Conservation (phyloP, 2,329 filamentous ascomycete genomes). For the Lachnellula subtilissima region DNA sequence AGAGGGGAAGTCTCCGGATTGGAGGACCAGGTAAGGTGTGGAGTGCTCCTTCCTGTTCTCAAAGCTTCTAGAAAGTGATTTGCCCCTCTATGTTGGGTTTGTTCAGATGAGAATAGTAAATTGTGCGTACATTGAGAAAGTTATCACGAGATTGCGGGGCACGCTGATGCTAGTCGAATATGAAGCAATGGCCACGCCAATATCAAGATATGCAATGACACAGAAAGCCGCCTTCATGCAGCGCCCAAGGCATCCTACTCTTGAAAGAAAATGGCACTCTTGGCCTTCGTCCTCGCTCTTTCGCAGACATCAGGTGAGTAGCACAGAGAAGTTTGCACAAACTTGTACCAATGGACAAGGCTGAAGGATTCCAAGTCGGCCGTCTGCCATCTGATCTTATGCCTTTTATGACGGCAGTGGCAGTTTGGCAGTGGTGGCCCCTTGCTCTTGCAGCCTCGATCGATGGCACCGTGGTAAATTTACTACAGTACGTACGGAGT, state of each 20-base stretch:
- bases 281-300: too few species aligned
- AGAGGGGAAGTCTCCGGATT: background rate
- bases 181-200: background rate
- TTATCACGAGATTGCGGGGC: background rate
- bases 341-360: background rate
- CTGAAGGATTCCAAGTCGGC: background rate
- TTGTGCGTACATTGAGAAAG: background rate
- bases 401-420: background rate
- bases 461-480: background rate
- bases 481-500: background rate
- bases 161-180: background rate
- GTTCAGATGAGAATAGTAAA: background rate
- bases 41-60: background rate
- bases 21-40: background rate
- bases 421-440: background rate
- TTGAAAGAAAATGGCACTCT: background rate
- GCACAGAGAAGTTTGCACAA: conserved; percentile 20
- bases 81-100: background rate
- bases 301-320: background rate
- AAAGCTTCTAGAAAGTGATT: background rate
- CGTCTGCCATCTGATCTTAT: background rate
- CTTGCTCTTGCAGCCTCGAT: background rate
- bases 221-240: background rate
- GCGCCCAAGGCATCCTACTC: background rate
- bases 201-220: background rate